These are phyloP conservation scores for Fraxinus ornus DNA, from an alignment of 305 asterid species.

Conservation along the genomic window DNA sequence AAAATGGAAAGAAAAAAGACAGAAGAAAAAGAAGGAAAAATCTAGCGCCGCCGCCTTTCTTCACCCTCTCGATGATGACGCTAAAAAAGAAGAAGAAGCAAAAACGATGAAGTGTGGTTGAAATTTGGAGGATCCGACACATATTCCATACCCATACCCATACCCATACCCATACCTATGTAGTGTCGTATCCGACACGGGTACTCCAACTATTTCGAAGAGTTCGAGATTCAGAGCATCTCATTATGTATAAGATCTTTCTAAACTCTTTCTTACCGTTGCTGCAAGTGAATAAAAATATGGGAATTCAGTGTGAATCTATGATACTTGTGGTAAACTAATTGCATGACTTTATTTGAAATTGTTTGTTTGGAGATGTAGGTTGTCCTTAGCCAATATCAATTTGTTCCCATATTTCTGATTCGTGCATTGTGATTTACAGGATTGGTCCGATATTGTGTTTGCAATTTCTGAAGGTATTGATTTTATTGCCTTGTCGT, in stretches of 20 bases:
- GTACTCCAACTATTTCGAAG: too few species aligned
- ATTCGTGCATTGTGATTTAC: conserved; percentile 14
- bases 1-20: too few species aligned
- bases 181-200: too few species aligned
- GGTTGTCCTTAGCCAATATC: neutral
- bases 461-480: conserved; percentile 79
- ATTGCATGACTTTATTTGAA: neutral
- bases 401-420: neutral
- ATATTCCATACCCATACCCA: too few species aligned
- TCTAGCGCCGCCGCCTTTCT: too few species aligned
- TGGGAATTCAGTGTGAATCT: neutral
- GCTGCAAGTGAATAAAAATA: neutral
- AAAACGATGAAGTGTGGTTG: too few species aligned
- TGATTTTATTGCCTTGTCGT: conserved; percentile 79
- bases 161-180: too few species aligned
- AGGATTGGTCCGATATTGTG: conserved; percentile 81
- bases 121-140: too few species aligned
- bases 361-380: neutral
- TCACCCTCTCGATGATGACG: too few species aligned
- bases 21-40: too few species aligned
- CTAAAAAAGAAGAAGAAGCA: too few species aligned
- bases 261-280: neutral
- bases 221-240: neutral
- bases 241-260: neutral
- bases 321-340: neutral